Base-by-base conservation (phyloP, 2,329 filamentous ascomycete genomes). In the Aspergillus fijiensis region DNA sequence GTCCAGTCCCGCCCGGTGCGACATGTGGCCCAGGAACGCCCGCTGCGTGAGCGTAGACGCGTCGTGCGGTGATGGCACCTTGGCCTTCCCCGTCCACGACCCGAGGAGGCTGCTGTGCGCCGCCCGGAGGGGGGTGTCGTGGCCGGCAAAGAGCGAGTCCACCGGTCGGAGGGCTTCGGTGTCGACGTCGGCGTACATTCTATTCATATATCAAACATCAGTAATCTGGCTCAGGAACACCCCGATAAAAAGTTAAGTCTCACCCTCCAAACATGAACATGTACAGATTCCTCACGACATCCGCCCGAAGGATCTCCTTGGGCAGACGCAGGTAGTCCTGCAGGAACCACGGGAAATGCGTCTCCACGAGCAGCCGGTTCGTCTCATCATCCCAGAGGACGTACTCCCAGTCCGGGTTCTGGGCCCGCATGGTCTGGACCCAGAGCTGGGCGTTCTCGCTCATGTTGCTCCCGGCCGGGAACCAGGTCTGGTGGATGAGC, bases 401-500 rank as follows among this genome's bases (percentile, higher is more conserved):
- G 47, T 65, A 67, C 47, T 67, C 65, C 65, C 65, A 67, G 45
- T 63, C 63, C 2, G 62, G 45, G 23, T 67, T 60, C 21, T 65
- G 56, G 1, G 19, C 31, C 19, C 59, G 59, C 47, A 67, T 59
- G 6, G 63, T 65, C 10, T 58, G 19, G 1, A 67, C 65, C 65
- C 65, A 67, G 16, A 50, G 9, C 25, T 65, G 59, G 25, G 65
- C 65, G 5, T 61, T 57, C 27, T 62, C 62, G 29, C 62, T 64
- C 65, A 67, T 67, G 59, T 66, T 66, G 60, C 57, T 67, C 5
- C 65, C 65, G 1, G 63, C 65, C 0, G 65, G 65, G 27, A 67
- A 67, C 65, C 65, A 67, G 56, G 65, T 67, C 35, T 67, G 65
- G 39, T 67, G 65, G 58, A 67, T 66, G 5, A 67, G 49, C 49